Evolutionary conservation across 768 basidiomycete species (phyloP), one percentile per base, ranked within the genome.

Genomic region (Exsudoporus frostii): DNA sequence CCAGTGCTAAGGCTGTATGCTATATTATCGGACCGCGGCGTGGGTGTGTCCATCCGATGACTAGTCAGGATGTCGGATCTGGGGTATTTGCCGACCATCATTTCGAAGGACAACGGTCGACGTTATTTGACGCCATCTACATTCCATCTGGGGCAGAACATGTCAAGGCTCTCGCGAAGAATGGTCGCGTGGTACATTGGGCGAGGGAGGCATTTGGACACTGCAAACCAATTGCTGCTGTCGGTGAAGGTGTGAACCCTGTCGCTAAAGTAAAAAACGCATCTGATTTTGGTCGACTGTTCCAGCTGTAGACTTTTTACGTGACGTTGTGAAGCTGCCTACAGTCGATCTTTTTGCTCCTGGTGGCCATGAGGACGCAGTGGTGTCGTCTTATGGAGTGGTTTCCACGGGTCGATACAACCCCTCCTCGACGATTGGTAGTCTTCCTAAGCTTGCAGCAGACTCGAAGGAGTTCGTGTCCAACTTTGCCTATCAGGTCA

Each of bases 171-270:
- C 76, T 92, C 33, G 64, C 73, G 8, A 75, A 76, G 58, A 81
- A 79, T 45, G 93, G 92, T 5, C 80, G 92, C 19, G 78, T 78
- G 8, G 71, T 91, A n/a, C 90, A 95, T 65, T 92, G 86, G 77
- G 79, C 88, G 4, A 80, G 88, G 41, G 92, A 94, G 70, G 85
- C 90, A 3, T 94, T 89, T 70, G 87, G 87, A 20, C 92, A 94
- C 69, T 86, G 83, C 71, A 94, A 94, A 73, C 67, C 86, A 17
- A 89, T 96, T 52, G 88, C 83, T 3, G 90, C 84, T 1, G 74
- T 86, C 42, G 92, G 91, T 10, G 78, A 82, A 65, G 85, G 85
- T 52, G 20, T 14, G 57, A 17, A 34, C 4, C 7, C 37, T 27
- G 6, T 24, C 36, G 7, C 20, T 22, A 1, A 17, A 32, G 20